Evolutionary conservation across 495 filamentous ascomycete genomes (phyloP), one percentile per base, ranked within the genome.

Genomic region (Podospora conica): DNA sequence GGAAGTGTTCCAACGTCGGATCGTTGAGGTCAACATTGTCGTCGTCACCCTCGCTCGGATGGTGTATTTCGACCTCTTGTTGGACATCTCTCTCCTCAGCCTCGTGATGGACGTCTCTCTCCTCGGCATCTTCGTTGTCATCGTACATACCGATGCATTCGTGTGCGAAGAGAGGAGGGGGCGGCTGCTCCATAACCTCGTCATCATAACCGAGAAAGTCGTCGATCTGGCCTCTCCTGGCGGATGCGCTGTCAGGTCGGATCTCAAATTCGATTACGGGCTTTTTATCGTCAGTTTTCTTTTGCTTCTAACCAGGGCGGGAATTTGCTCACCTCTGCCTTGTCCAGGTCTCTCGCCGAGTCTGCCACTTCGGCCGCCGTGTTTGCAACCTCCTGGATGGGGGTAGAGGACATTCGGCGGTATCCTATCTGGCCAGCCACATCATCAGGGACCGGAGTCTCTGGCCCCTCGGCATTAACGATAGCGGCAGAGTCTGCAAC

Each of bases 1-100:
- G 84, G 71, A 86, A 85, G 8, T 63, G 71, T 65, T 84, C 82
- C 28, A 86, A 57, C 0, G 74, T 76, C n/a, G 82, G 83, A 68
- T 86, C 80, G 57, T 84, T 77, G 25, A 79, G 65, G 65, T 85
- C 81, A 23, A 76, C 56, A 40, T 74, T 61, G 10, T 73, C 68
- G 1, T 58, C 22, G 23, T 71, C 71, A 29, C 65, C 25, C 9
- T 70, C 69, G 63, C 48, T 57, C 20, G 60, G 53, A 28, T 29
- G 60, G 15, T 31, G 54, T 15, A 53, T 60, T 2, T 68, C 58
- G 33, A 69, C 66, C 21, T 66, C 69, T 9, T 63, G 24, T 22
- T 71, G 70, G 40, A 48, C 7, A 55, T 69, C 66, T 5, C 40
- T 61, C 21, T 1, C 9, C 48, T 20, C 18, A 7, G n/a, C n/a